Evolutionary conservation across 2,329 filamentous ascomycete species (phyloP), one percentile per base, ranked within the genome.

Genomic region (Alternaria arbusti): DNA sequence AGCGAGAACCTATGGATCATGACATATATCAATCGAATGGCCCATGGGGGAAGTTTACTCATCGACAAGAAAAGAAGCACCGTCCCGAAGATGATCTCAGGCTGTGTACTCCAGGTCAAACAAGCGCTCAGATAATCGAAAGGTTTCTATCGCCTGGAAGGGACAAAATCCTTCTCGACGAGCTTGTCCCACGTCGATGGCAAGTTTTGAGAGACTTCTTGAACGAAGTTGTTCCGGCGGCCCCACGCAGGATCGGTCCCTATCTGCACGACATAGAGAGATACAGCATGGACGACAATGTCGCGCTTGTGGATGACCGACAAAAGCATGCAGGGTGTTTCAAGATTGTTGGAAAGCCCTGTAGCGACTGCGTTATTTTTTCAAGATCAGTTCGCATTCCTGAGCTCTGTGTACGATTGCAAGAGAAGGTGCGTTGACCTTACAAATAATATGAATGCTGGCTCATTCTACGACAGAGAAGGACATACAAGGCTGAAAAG

Each of bases 211-310:
- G 13, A 36, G 13, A 15, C 30, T 36, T 36, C 3, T 15, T 36
- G 30, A 7, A 4, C 7, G 30, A 36, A 36, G 6, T 36, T 2
- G 0, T 36, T 15, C 13, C 30, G 3, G 6, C 13, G 1, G 3
- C 3, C 6, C 4, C 30, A 6, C 30, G 13, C 2, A 3, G 30
- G 1, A 36, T 4, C 0, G 3, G 6, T 4, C 30, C 13, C 0
- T 36, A 36, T 6, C 7, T 36, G 13, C 30, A 15, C 0, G 30
- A 36, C 30, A 1, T 36, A 8, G 30, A 36, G 7, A 36, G 30
- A 15, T 36, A 15, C 7, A 36, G 30, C 30, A 36, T 0, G 2
- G 30, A 36, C 13, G 30, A 36, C 1, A 8, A 8, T 2, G 1
- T 36, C 6, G 30, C 30, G 30, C 30, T 36, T 36, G 6, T 36